Evolutionary conservation across 495 filamentous ascomycete species (phyloP).

Genomic region (Lasiosphaeria hispida): DNA sequence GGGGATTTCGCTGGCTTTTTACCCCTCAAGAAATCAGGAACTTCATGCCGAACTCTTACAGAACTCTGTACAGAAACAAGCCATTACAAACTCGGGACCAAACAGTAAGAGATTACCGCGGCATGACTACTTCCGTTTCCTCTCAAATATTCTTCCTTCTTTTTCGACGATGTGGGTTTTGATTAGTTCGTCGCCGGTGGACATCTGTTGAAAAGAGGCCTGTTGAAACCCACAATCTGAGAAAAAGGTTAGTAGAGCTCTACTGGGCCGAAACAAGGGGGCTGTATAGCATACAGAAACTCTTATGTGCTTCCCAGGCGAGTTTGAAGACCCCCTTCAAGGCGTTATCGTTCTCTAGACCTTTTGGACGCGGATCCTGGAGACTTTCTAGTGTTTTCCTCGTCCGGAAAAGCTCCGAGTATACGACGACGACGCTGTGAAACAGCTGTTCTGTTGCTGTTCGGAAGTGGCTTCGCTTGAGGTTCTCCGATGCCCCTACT

Average conservation of each 20-base stretch:
- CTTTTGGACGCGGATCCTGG: conserved; percentile 6
- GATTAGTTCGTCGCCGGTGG: conserved; percentile 4
- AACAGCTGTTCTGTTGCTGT: conserved; percentile 19
- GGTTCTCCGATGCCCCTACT: conserved; percentile 4
- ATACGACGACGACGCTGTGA: conserved; percentile 22
- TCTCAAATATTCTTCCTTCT: neutral
- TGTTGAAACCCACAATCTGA: neutral
- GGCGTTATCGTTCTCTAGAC: conserved; percentile 11
- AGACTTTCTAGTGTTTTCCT: conserved; percentile 13
- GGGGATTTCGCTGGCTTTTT: no score
- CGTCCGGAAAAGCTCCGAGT: conserved; percentile 21
- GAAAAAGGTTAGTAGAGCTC: neutral
- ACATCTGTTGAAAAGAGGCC: neutral
- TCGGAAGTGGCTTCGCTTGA: conserved; percentile 15
- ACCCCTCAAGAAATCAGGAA: no score
- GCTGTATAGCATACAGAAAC: conserved; percentile 26
- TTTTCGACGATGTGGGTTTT: neutral
- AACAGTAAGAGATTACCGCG: no score
- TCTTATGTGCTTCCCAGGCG: conserved; percentile 10
- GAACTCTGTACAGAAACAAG: no score
- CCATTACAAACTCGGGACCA: no score
- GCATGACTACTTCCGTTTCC: neutral
- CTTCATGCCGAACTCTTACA: no score
- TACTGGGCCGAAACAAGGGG: neutral
- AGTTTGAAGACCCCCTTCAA: conserved; percentile 11